Percentiles rank a stretch among this genome's conserved stretches.
phyloP scores from a whole-genome alignment of 441 rosid species.

The Gossypium laxum region DNA sequence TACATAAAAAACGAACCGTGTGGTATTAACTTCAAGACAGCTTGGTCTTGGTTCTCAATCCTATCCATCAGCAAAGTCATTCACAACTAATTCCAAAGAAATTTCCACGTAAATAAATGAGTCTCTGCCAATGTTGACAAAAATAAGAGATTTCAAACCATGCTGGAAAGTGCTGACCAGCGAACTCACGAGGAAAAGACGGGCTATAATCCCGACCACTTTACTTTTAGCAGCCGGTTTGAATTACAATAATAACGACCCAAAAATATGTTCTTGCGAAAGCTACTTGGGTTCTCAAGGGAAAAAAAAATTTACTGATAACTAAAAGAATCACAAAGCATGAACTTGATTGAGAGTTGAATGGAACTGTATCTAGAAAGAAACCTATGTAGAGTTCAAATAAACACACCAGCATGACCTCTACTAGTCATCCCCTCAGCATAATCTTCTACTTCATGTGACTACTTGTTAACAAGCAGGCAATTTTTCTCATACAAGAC shows the following conservation, averaged over 20 bases:
- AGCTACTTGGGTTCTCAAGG: background rate
- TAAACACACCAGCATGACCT: constrained; percentile 81
- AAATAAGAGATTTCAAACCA: background rate
- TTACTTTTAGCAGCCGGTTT: background rate
- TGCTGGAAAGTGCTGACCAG: background rate
- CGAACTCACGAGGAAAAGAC: background rate
- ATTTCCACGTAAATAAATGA: background rate
- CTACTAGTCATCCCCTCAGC: constrained; percentile 95
- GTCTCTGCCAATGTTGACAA: background rate
- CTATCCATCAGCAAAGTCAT: background rate
- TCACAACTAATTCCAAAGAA: background rate
- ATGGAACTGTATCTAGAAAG: background rate
- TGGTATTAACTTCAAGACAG: background rate
- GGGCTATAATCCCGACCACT: background rate
- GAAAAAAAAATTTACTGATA: background rate
- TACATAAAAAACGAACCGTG: too few relatives aligned
- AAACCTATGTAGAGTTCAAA: background rate
- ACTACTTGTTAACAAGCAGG: background rate
- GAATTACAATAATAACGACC: background rate
- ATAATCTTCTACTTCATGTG: background rate
- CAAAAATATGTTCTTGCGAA: background rate
- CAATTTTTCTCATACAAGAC: background rate
- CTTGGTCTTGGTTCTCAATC: background rate
- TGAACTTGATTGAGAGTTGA: background rate
- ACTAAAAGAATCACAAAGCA: background rate